These are phyloP conservation scores for Aureobasidium subglaciale DNA, from an alignment of 2,329 filamentous ascomycete species.

Conservation along the genomic window DNA sequence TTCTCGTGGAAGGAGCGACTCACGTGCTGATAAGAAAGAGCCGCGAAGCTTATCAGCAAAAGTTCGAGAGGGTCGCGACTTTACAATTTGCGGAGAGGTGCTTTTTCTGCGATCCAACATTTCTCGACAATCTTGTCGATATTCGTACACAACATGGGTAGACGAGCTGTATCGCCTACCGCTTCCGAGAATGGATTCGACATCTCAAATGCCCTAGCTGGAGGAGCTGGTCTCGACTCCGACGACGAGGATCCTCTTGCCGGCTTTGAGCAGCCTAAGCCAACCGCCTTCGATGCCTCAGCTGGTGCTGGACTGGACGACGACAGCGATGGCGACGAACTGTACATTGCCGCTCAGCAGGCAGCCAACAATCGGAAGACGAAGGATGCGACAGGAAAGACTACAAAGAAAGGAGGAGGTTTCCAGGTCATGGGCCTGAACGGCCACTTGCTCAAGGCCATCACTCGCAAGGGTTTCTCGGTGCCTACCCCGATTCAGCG, in stretches of 20 bases:
- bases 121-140: conserved; percentile 8
- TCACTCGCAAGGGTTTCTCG: conserved; percentile 87
- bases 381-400: conserved; percentile 72
- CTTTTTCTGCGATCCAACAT: conserved; percentile 3
- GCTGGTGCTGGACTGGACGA: conserved; percentile 25
- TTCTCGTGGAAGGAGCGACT: background rate
- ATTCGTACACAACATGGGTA: conserved; percentile 52
- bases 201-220: conserved; percentile 64
- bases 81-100: conserved; percentile 9
- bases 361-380: conserved; percentile 81
- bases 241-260: conserved; percentile 30
- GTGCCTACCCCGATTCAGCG: conserved; percentile 96
- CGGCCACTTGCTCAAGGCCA: conserved; percentile 77
- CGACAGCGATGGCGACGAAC: conserved; percentile 50
- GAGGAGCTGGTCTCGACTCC: conserved; percentile 54
- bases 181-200: conserved; percentile 87
- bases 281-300: conserved; percentile 25
- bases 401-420: conserved; percentile 89
- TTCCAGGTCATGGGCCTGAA: conserved; percentile 94
- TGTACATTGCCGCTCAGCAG: conserved; percentile 84
- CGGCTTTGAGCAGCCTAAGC: background rate
- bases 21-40: background rate
- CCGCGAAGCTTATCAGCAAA: conserved; percentile 2
- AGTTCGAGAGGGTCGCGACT: conserved; percentile 12
- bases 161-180: conserved; percentile 70